phyloP scores from a whole-genome alignment of 2,329 filamentous ascomycete genomes.

The Xylaria polymorpha region DNA sequence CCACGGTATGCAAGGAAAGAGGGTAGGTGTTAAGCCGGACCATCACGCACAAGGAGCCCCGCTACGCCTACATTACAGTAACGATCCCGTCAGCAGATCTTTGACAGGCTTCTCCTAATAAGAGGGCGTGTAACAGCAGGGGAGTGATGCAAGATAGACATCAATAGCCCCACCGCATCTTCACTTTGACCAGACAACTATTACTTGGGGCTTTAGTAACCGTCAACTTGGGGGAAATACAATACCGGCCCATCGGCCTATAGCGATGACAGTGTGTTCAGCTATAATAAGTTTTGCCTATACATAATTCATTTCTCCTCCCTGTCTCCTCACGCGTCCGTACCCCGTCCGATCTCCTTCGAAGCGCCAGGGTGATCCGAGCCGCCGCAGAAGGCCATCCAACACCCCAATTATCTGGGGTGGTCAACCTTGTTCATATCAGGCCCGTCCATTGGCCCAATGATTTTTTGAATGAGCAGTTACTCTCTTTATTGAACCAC shows the following conservation, averaged over 20 bases:
- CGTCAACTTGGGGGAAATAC: conserved; percentile 44
- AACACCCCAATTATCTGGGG: conserved; percentile 42
- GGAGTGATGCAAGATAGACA: conserved; percentile 46
- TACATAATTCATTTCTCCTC: conserved; percentile 41
- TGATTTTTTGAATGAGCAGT: conserved; percentile 40
- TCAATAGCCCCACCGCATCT: conserved; percentile 45
- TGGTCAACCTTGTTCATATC: conserved; percentile 39
- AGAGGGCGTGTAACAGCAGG: conserved; percentile 43
- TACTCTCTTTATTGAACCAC: conserved; percentile 38
- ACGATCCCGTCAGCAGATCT: conserved; percentile 51
- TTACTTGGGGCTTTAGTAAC: conserved; percentile 40
- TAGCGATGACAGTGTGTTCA: conserved; percentile 38
- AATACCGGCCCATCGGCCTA: conserved; percentile 36
- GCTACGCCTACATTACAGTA: conserved; percentile 46
- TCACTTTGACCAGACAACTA: conserved; percentile 42
- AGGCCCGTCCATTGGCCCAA: conserved; percentile 42
- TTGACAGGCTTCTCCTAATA: conserved; percentile 46
- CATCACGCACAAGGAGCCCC: conserved; percentile 48
- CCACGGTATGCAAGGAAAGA: conserved; percentile 15
- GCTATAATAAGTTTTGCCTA: conserved; percentile 41
- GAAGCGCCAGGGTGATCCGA: conserved; percentile 42
- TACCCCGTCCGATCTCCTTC: conserved; percentile 40
- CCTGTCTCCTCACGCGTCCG: conserved; percentile 38
- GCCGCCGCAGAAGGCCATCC: conserved; percentile 39
- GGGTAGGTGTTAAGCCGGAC: conserved; percentile 32